Evolutionary conservation across 148 eudicot genomes (phyloP).

Genomic region (Suaeda aralocaspica): DNA sequence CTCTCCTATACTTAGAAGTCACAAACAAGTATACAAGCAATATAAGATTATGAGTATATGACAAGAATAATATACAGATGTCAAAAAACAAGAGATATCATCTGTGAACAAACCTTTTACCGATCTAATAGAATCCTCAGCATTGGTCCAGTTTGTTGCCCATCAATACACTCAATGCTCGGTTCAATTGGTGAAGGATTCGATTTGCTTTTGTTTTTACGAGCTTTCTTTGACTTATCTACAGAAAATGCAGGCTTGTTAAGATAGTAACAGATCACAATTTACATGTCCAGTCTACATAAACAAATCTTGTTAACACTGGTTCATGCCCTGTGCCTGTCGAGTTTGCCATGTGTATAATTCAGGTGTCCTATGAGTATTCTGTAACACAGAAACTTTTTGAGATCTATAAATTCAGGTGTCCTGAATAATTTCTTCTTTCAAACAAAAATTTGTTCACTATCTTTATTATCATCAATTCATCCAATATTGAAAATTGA

Average conservation of each 20-base stretch:
- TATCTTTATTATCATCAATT: too few relatives aligned
- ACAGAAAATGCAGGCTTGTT: not conserved
- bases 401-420: not conserved
- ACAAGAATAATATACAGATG: not conserved
- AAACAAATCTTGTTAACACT: not conserved
- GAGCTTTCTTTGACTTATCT: slow-evolving; percentile 25
- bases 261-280: not conserved
- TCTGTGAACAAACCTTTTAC: slow-evolving; percentile 17
- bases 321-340: not conserved
- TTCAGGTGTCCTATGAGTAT: too few relatives aligned
- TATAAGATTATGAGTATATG: too few relatives aligned
- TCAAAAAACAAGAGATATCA: not conserved
- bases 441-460: too few relatives aligned
- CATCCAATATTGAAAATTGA: not conserved
- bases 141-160: not conserved
- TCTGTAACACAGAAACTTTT: not conserved
- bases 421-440: too few relatives aligned
- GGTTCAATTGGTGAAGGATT: slow-evolving; percentile 4
- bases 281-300: not conserved
- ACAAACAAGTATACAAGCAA: not conserved
- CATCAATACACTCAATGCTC: slow-evolving; percentile 11
- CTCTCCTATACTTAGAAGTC: not conserved
- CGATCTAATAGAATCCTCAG: slow-evolving; percentile 2
- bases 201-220: slow-evolving; percentile 20
- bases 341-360: too few relatives aligned